Evolutionary conservation across 164 flowering plant genomes (phyloP), one percentile per base, ranked within the genome.

Genomic region (Aristolochia contorta): DNA sequence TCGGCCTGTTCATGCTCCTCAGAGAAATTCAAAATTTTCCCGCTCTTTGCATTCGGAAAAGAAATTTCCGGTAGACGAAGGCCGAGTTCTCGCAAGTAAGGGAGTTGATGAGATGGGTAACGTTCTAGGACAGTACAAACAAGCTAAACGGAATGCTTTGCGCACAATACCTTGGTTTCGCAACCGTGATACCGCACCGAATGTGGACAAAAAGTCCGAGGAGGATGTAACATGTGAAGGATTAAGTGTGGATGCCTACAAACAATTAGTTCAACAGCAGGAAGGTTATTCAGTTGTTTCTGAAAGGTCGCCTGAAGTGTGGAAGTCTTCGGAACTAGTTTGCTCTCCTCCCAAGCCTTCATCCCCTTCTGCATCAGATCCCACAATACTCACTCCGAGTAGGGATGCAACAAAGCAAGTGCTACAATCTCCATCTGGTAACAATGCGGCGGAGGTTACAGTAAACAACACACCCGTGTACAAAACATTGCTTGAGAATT

Each of bases 1-100:
- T 8, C 74, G 89, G 52, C 71, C 74, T 54, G 78, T 80, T 60
- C 97, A 85, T 57, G 97, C 86, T 5, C 96, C 96, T 30, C 70
- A 75, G 55, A 71, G 87, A 14, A 52, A 8, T 6, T 12, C 16
- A 2, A 79, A 67, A 58, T 74, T 78, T 58, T 74, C 76, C 61
- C 41, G 37, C 7, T 41, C 52, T 18, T 25, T 56, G 53, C 41
- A 47, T 62, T 60, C 57, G 46, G 50, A 25, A 27, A 53, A 61
- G 59, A 69, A 53, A 30, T 61, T 67, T 14, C 49, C 51, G 27
- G 4, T 18, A 0, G 43, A 37, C 7, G 10, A 8, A 37, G 7
- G 43, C 10, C 57, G 6, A 6, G 30, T 12, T 24, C 54, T 50
- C 18, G 59, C 14, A 16, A n/a, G 3, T 16, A 32, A 56, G n/a